phyloP scores from a whole-genome alignment of 192 early-diverging fungal species.

The Podochytrium sp. region DNA sequence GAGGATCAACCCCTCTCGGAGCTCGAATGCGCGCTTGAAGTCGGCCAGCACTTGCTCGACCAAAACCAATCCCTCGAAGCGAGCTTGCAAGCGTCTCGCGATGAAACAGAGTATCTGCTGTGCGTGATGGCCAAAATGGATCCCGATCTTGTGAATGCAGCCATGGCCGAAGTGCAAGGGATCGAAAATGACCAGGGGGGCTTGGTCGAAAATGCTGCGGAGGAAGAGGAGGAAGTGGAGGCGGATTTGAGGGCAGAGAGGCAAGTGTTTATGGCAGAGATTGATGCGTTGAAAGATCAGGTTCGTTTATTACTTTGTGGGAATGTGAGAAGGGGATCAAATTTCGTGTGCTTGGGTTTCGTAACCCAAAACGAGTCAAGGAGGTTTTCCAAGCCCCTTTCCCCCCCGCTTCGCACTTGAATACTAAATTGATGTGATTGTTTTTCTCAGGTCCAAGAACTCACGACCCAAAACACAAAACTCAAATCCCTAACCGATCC shows the following conservation, averaged over 20 bases:
- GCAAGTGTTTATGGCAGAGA: not conserved
- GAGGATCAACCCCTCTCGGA: slow-evolving; percentile 12
- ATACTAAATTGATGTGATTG: too few relatives aligned
- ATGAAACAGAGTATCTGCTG: slow-evolving; percentile 14
- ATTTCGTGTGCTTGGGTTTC: too few relatives aligned
- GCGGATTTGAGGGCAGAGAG: not conserved
- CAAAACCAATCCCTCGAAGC: slow-evolving; percentile 30
- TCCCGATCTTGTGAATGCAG: not conserved
- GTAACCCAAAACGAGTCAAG: too few relatives aligned
- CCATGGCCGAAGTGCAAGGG: slow-evolving; percentile 1
- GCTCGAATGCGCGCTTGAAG: slow-evolving; percentile 26
- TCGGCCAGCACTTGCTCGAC: slow-evolving; percentile 34
- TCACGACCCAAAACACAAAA: slow-evolving; percentile 7
- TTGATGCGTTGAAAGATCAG: slow-evolving; percentile 11
- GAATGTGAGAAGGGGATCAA: too few relatives aligned
- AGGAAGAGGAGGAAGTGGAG: not conserved
- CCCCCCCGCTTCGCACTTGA: too few relatives aligned
- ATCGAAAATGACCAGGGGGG: not conserved
- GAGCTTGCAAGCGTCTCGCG: not conserved
- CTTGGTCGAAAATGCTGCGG: not conserved
- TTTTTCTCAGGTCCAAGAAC: not conserved
- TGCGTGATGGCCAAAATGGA: slow-evolving; percentile 17
- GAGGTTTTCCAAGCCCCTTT: too few relatives aligned
- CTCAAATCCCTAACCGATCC: slow-evolving; percentile 3
- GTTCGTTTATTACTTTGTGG: too few relatives aligned